A percentile compares a stretch with the other conserved stretches of the same genome.
Conservation (phyloP, 495 filamentous ascomycete genomes). For the Xylaria intraflava region DNA sequence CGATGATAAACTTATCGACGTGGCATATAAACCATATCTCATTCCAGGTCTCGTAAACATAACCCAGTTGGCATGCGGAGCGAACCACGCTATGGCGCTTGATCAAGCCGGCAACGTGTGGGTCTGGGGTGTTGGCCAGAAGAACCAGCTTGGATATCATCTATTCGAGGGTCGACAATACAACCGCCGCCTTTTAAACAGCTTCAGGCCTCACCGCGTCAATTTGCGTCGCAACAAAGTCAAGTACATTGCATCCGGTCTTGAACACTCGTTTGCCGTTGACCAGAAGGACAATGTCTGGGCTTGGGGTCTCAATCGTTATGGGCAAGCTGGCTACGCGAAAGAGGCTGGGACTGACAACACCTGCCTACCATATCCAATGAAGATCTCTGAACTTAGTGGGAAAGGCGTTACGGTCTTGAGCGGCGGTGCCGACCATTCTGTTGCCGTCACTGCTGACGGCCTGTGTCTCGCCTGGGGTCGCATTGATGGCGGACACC, state of each 20-base stretch:
- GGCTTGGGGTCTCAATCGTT: conserved; percentile 28
- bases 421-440: conserved; percentile 53
- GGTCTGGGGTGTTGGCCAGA: conserved; percentile 58
- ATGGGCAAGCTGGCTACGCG: conserved; percentile 49
- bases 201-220: conserved; percentile 23
- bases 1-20: conserved; percentile 19
- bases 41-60: conserved; percentile 51
- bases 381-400: conserved; percentile 31
- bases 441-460: conserved; percentile 44
- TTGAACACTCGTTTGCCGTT: conserved; percentile 12
- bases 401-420: conserved; percentile 40
- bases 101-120: conserved; percentile 50
- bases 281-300: conserved; percentile 25
- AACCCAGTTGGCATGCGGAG: conserved; percentile 49
- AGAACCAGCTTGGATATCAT: conserved; percentile 60
- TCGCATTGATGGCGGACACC: conserved; percentile 52
- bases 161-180: no score
- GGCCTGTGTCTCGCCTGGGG: conserved; percentile 56
- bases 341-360: conserved; percentile 49
- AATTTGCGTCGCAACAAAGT: conserved; percentile 39
- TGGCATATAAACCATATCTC: conserved; percentile 42
- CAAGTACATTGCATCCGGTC: conserved; percentile 38
- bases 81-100: conserved; percentile 58
- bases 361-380: neutral
- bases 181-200: conserved; percentile 25